Evolutionary conservation across 2,329 filamentous ascomycete genomes (phyloP).

Genomic region (Triangularia setosa): DNA sequence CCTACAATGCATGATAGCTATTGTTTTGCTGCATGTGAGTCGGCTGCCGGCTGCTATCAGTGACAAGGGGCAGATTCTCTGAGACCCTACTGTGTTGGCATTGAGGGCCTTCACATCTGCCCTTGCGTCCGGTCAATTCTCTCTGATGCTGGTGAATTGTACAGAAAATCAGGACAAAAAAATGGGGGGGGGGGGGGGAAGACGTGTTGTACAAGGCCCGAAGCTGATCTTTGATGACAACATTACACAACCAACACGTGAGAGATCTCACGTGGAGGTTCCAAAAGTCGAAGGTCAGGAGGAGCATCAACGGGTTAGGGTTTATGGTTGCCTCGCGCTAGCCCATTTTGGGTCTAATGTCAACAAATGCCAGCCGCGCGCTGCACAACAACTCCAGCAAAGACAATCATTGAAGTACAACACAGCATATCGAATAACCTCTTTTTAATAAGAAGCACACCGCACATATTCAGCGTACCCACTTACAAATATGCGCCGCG

Average conservation of each 20-base stretch:
- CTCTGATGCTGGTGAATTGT: neutral
- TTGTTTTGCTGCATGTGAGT: neutral
- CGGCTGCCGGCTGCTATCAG: neutral
- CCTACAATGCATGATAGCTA: neutral
- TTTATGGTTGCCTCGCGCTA: neutral
- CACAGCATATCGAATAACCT: neutral
- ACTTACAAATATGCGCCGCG: slow-evolving; percentile 1
- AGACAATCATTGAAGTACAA: neutral
- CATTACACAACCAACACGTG: neutral
- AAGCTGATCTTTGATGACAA: neutral
- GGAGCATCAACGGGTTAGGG: neutral
- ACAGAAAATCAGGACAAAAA: neutral
- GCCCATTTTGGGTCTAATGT: slow-evolving; percentile 9
- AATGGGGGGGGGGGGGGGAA: too few relatives aligned
- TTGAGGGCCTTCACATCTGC: neutral
- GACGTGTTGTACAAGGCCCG: neutral
- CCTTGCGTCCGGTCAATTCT: neutral
- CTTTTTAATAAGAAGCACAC: neutral
- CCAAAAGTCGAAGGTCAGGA: neutral
- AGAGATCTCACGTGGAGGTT: neutral
- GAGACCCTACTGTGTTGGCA: neutral
- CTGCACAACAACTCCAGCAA: neutral
- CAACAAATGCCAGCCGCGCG: slow-evolving; percentile 10
- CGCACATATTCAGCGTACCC: too few relatives aligned
- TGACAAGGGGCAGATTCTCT: neutral